A percentile compares a stretch with the other conserved stretches of the same genome.
phyloP scores from a whole-genome alignment of 2,329 filamentous ascomycete genomes.

The Hansfordia pulvinata region DNA sequence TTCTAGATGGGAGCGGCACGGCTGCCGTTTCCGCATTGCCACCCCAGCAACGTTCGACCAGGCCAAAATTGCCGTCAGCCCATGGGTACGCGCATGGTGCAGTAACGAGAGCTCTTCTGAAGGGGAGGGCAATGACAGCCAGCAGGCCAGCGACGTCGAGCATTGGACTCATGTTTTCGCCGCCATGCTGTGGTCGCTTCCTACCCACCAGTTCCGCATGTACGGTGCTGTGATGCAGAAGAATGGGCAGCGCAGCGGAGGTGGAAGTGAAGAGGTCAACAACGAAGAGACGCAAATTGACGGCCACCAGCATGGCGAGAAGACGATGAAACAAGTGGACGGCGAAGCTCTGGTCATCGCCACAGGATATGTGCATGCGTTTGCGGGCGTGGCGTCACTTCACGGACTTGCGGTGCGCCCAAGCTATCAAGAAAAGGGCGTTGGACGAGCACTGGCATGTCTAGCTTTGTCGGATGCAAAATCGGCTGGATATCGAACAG shows the following conservation, averaged over 20 bases:
- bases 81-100: conserved; percentile 2
- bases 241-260: no score
- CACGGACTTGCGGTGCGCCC: conserved; percentile 2
- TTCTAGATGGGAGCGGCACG: no score
- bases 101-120: no score
- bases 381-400: conserved; percentile 1
- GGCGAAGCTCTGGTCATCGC: conserved; percentile 1
- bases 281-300: background rate
- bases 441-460: background rate
- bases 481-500: background rate
- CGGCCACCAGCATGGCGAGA: background rate
- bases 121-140: background rate
- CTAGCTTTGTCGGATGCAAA: conserved; percentile 1
- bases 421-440: background rate
- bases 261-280: no score
- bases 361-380: conserved; percentile 2
- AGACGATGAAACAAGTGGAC: background rate
- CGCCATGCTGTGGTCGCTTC: background rate
- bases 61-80: background rate
- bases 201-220: conserved; percentile 2
- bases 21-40: background rate
- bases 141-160: background rate
- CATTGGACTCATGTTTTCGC: conserved; percentile 2
- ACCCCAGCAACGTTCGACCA: background rate
- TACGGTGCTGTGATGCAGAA: background rate